These are phyloP conservation scores for Fraxinus ornus DNA, from an alignment of 305 asterid species.

Conservation along the genomic window DNA sequence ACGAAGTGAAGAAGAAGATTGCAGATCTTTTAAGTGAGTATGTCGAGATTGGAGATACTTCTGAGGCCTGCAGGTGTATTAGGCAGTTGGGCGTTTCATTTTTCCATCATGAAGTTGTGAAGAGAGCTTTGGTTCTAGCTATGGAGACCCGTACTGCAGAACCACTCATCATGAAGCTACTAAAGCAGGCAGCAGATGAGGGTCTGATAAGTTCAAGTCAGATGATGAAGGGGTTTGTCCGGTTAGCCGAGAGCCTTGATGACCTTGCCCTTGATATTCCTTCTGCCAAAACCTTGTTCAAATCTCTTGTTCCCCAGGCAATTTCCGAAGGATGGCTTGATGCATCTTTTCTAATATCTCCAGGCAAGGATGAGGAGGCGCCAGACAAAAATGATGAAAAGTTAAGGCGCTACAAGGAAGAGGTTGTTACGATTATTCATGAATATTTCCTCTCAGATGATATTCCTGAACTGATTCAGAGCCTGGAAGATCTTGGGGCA, in stretches of 20 bases:
- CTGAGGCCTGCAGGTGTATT: constrained; percentile 52
- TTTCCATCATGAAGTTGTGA: constrained; percentile 56
- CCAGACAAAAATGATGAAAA: constrained; percentile 31
- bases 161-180: constrained; percentile 33
- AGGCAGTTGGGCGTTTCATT: constrained; percentile 51
- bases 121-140: constrained; percentile 49
- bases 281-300: constrained; percentile 40
- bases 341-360: constrained; percentile 33
- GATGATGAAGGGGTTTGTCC: constrained; percentile 47
- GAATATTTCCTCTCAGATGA: constrained; percentile 55
- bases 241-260: constrained; percentile 46
- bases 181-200: constrained; percentile 51
- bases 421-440: constrained; percentile 45
- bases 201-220: constrained; percentile 55
- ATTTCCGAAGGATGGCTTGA: constrained; percentile 52
- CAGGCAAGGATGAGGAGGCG: constrained; percentile 30
- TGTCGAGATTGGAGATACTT: constrained; percentile 49
- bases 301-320: constrained; percentile 38
- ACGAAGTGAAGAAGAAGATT: constrained; percentile 48
- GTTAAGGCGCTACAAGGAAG: constrained; percentile 43
- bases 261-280: constrained; percentile 59
- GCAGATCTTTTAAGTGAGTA: constrained; percentile 49
- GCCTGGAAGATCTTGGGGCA: constrained; percentile 73
- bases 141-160: constrained; percentile 49
- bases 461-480: constrained; percentile 72